A percentile compares a stretch with the other conserved stretches of the same genome.
Evolutionary conservation across 148 eudicot genomes (phyloP).

Genomic region (Drosera capensis): DNA sequence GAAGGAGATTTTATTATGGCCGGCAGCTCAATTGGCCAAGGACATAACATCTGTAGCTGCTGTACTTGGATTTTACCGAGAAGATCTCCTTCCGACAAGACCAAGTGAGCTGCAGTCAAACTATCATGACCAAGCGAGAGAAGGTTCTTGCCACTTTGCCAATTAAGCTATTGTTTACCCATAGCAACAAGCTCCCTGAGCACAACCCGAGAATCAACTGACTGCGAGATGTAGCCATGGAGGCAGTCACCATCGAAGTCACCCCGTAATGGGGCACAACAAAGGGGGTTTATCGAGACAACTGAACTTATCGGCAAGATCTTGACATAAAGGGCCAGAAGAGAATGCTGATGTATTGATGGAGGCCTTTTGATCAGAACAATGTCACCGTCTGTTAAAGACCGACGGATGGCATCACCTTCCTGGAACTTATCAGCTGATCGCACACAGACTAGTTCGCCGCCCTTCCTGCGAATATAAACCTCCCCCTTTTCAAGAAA

Average conservation of each 20-base stretch:
- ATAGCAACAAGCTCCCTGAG: constrained; percentile 77
- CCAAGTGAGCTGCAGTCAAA: constrained; percentile 65
- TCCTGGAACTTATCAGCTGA: constrained; percentile 39
- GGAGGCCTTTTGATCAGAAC: constrained; percentile 89
- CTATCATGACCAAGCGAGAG: constrained; percentile 74
- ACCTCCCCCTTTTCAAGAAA: constrained; percentile 49
- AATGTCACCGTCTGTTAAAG: constrained; percentile 67
- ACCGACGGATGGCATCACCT: constrained; percentile 57
- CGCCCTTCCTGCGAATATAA: constrained; percentile 49
- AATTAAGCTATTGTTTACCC: constrained; percentile 48
- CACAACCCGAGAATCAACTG: constrained; percentile 58
- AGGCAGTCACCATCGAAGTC: constrained; percentile 96
- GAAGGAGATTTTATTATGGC: constrained; percentile 25
- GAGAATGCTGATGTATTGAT: constrained; percentile 82
- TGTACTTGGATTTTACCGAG: constrained; percentile 43
- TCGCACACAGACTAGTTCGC: constrained; percentile 23
- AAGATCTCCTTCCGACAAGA: constrained; percentile 46
- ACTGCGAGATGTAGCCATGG: constrained; percentile 85
- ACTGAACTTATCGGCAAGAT: constrained; percentile 60
- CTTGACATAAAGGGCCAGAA: constrained; percentile 58
- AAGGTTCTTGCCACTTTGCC: constrained; percentile 67
- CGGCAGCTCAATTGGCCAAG: constrained; percentile 21
- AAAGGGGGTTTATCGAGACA: constrained; percentile 64
- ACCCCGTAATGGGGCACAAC: constrained; percentile 78
- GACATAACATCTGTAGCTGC: constrained; percentile 65